Evolutionary conservation across 1,139 yeast species (phyloP), one percentile per base, ranked within the genome.

Genomic region (Pichia sp.): DNA sequence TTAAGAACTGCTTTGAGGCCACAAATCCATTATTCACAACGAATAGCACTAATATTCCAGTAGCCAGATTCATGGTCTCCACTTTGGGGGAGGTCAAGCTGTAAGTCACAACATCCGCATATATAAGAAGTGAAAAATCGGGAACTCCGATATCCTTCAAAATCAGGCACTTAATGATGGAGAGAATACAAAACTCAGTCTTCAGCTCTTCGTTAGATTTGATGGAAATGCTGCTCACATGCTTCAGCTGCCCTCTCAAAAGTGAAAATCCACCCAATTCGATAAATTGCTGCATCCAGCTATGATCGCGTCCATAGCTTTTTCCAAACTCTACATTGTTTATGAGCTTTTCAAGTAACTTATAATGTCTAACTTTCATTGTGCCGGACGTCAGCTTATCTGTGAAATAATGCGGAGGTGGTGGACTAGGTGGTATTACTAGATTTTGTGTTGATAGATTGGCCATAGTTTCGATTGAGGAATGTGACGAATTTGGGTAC

Each of bases 21-120:
- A 34, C 21, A n/a, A 42, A 25, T 19, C 41, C 40, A 13, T 39
- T 40, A 20, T 49, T 46, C 1, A 50, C 50, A 15, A 51, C 36
- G 5, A 18, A 23, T 5, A 55, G 24, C 9, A 77, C 68, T 24
- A 74, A 53, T 37, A 91, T 73, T 46, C 88, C 96, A 1, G 93
- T 83, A 1, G 88, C 93, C 32, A 82, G 67, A 49, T 77, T 82
- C 46, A 96, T 66, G 1, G 96, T 86, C 3, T 79, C 62, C 22
- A 88, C 62, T 38, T 86, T 68, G 1, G 78, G 74, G n/a, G 77
- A 69, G 27, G 69, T 50, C 23, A 74, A 55, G 30, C 56, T 48
- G 11, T 71, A 63, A 31, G 63, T 59, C 10, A 67, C 66, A 3
- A 42, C 34, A 3, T 40, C 35, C 34, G 66, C 71, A 11, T 70